A percentile compares a stretch with the other conserved stretches of the same genome.
phyloP scores from a whole-genome alignment of 2,329 filamentous ascomycete genomes.

The Penicillium occitanis region DNA sequence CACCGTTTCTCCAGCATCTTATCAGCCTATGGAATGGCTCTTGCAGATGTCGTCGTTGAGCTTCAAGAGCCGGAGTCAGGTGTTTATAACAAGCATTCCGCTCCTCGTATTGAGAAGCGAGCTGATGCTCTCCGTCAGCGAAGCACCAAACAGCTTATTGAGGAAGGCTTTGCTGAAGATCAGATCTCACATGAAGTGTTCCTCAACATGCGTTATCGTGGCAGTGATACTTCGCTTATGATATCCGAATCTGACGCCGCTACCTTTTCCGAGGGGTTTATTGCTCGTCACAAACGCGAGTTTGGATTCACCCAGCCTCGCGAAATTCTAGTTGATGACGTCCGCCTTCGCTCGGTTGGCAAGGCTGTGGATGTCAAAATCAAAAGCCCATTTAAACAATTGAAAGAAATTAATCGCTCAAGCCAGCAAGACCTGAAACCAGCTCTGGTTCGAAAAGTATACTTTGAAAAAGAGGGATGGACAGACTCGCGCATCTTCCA shows the following conservation, averaged over 20 bases:
- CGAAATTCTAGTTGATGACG: constrained; percentile 43
- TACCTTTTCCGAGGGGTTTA: constrained; percentile 42
- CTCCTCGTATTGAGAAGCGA: constrained; percentile 26
- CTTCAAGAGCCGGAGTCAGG: constrained; percentile 36
- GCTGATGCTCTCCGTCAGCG: constrained; percentile 33
- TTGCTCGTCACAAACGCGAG: constrained; percentile 40
- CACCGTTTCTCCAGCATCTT: constrained; percentile 45
- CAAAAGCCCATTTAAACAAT: constrained; percentile 23
- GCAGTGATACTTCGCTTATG: constrained; percentile 47
- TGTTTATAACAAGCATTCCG: constrained; percentile 24
- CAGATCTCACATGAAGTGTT: constrained; percentile 38
- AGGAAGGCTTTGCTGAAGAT: constrained; percentile 40
- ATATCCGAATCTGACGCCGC: constrained; percentile 38
- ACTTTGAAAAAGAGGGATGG: constrained; percentile 32
- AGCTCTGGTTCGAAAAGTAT: constrained; percentile 26
- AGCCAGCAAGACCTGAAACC: constrained; percentile 24
- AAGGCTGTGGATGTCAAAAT: constrained; percentile 21
- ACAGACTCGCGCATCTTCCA: constrained; percentile 30
- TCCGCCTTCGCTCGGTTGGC: constrained; percentile 37
- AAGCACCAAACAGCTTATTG: constrained; percentile 32
- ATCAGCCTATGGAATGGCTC: constrained; percentile 48
- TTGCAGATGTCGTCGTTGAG: constrained; percentile 44
- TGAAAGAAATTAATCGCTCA: constrained; percentile 24
- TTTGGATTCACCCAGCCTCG: constrained; percentile 44
- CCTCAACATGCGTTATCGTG: constrained; percentile 48